Evolutionary conservation across 805 yeast genomes (phyloP).

Genomic region (Wickerhamomyces alni): DNA sequence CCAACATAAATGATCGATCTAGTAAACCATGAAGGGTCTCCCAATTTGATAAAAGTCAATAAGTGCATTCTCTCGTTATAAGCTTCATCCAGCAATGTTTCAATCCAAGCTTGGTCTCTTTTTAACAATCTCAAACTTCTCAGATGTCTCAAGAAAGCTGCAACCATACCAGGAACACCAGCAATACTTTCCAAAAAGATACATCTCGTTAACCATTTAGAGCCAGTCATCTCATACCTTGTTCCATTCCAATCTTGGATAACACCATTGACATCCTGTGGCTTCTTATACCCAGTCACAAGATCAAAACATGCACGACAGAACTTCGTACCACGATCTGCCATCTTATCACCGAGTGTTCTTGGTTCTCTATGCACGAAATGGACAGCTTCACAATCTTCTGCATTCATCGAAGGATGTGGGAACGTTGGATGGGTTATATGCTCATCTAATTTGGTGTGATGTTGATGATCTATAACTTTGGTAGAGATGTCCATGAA

Average conservation of each 20-base stretch:
- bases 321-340: slow-evolving; percentile 38
- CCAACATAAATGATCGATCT: slow-evolving; percentile 26
- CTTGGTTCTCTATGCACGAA: slow-evolving; percentile 48
- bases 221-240: slow-evolving; percentile 49
- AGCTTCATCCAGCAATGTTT: slow-evolving; percentile 68
- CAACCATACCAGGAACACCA: slow-evolving; percentile 76
- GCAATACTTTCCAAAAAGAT: slow-evolving; percentile 68
- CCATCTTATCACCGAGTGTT: slow-evolving; percentile 44
- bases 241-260: slow-evolving; percentile 27
- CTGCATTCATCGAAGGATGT: slow-evolving; percentile 35
- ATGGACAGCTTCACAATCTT: slow-evolving; percentile 35
- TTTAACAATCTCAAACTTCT: slow-evolving; percentile 54
- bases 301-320: slow-evolving; percentile 51
- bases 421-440: slow-evolving; percentile 30
- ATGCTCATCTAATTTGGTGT: too few relatives aligned
- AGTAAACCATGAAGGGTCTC: slow-evolving; percentile 56
- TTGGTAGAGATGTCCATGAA: too few relatives aligned
- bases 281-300: slow-evolving; percentile 60
- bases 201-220: slow-evolving; percentile 56
- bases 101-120: slow-evolving; percentile 71
- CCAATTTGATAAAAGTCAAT: slow-evolving; percentile 58
- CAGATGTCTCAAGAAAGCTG: slow-evolving; percentile 64
- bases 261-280: slow-evolving; percentile 32
- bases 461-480: too few relatives aligned
- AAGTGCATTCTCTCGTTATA: slow-evolving; percentile 77